These are phyloP conservation scores for Aspergillus transmontanensis DNA, from an alignment of 2,329 filamentous ascomycete genomes.

Conservation along the genomic window DNA sequence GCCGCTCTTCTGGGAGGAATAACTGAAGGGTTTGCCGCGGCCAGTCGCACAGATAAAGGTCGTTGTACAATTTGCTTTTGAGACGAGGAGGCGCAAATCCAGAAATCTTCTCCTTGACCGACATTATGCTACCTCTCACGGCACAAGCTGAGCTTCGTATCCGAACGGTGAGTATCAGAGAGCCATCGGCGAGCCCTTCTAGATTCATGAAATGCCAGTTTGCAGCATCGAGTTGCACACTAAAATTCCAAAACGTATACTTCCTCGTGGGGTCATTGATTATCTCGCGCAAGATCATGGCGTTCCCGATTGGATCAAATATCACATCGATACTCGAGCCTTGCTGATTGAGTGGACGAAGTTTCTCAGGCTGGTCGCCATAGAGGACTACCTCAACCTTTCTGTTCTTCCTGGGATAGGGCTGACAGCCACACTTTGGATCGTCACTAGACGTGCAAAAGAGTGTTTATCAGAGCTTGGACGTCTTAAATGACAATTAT, in stretches of 20 bases:
- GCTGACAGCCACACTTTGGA: slow-evolving; percentile 26
- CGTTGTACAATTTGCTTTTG: slow-evolving; percentile 24
- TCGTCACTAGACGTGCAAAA: slow-evolving; percentile 20
- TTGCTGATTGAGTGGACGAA: slow-evolving; percentile 19
- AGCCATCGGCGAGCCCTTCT: slow-evolving; percentile 30
- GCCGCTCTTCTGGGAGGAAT: slow-evolving; percentile 25
- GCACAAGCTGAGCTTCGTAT: slow-evolving; percentile 17
- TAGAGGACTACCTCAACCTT: slow-evolving; percentile 22
- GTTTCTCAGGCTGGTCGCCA: slow-evolving; percentile 17
- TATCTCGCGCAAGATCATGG: slow-evolving; percentile 26
- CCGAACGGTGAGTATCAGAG: slow-evolving; percentile 27
- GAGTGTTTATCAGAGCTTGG: neutral
- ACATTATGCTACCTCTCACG: slow-evolving; percentile 20
- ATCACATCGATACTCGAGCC: slow-evolving; percentile 26
- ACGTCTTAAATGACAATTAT: neutral
- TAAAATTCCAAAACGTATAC: slow-evolving; percentile 12
- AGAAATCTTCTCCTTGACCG: slow-evolving; percentile 20
- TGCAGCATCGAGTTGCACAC: slow-evolving; percentile 17
- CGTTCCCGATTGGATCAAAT: slow-evolving; percentile 27
- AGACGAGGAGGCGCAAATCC: slow-evolving; percentile 21
- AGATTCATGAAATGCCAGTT: slow-evolving; percentile 31
- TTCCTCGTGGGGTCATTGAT: slow-evolving; percentile 15
- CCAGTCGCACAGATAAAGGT: slow-evolving; percentile 21
- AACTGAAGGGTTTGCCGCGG: slow-evolving; percentile 25
- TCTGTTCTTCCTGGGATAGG: slow-evolving; percentile 11